Conservation (phyloP, 140 eudicot species). For the Erigeron philadelphicus region DNA sequence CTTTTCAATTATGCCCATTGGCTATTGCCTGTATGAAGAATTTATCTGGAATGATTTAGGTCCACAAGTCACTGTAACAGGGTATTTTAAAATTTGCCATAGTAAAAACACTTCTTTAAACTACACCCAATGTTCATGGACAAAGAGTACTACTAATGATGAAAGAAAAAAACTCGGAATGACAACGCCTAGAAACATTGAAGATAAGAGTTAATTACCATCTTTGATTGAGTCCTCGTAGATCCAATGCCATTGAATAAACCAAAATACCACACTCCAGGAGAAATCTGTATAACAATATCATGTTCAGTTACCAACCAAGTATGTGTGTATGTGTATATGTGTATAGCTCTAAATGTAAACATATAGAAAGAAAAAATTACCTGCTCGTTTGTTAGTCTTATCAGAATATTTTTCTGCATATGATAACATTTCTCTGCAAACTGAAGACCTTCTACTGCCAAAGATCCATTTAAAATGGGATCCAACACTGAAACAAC, state of each 20-base stretch:
- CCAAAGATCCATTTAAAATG: constrained; percentile 40
- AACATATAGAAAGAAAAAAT: constrained; percentile 18
- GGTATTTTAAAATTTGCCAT: neutral
- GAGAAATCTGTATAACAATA: constrained; percentile 29
- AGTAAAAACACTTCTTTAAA: neutral
- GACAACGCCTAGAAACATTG: neutral
- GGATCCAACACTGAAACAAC: constrained; percentile 30
- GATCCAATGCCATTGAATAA: constrained; percentile 53
- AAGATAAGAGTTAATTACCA: constrained; percentile 33
- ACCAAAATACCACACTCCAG: constrained; percentile 43
- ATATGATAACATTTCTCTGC: constrained; percentile 37
- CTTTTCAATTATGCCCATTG: too few relatives aligned
- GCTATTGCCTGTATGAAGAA: neutral
- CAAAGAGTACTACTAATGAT: neutral
- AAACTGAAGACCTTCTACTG: constrained; percentile 35
- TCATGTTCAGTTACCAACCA: constrained; percentile 5
- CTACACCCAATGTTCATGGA: constrained; percentile 13
- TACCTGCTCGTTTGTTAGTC: constrained; percentile 40
- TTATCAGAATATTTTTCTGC: constrained; percentile 34
- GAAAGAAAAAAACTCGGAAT: neutral
- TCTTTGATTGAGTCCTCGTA: constrained; percentile 47
- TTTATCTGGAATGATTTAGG: neutral
- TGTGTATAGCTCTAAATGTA: neutral
- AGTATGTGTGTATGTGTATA: constrained; percentile 4
- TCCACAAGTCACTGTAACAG: neutral